Base-by-base conservation (phyloP, 202 grass and related monocot species). In the Setaria italica region DNA sequence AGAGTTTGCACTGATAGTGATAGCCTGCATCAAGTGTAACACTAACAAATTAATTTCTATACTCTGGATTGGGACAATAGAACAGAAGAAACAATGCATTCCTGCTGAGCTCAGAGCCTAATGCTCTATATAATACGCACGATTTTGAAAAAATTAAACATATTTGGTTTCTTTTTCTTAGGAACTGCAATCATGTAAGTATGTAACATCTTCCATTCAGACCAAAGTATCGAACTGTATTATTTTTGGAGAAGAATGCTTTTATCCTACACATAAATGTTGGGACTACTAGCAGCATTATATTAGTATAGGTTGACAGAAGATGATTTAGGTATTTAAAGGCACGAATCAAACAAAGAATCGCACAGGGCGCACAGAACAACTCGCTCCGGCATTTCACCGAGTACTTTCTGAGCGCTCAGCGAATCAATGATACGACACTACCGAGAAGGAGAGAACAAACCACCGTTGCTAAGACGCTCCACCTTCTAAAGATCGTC, bases 1-100 rank as follows among this genome's bases (percentile, higher is more conserved):
- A 65, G 50, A 48, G 67, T 93, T 93, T 17, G 77, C 11, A 42
- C 35, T 90, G 43, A 93, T 78, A 15, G 91, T 93, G 43, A 93
- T 65, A 0, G 84, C 91, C 88, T 95, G 80, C 15, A 46, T 50
- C 7, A 72, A 72, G 57, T 13, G 58, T 77, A 76, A 67, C 48
- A 56, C 10, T 32, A 56, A 0, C 48, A 84, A 57, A 77, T 57
- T 16, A 58, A 32, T 33, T 32, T 62, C 3, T 63, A 14, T 33
- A 32, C 11, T 32, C 60, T 63, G 11, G 15, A 13, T 13, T 63
- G 33, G 25, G 57, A 60, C 17, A 1, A 21, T 54, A 51, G 19
- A 74, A 29, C 19, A 45, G 11, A 66, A 80, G 17, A 42, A 11
- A 67, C 7, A 42, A 7, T 30, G 32, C 2, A 42, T 33, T 51